Conservation (phyloP, 116 monocot genomes). For the Phalaenopsis hybrid region DNA sequence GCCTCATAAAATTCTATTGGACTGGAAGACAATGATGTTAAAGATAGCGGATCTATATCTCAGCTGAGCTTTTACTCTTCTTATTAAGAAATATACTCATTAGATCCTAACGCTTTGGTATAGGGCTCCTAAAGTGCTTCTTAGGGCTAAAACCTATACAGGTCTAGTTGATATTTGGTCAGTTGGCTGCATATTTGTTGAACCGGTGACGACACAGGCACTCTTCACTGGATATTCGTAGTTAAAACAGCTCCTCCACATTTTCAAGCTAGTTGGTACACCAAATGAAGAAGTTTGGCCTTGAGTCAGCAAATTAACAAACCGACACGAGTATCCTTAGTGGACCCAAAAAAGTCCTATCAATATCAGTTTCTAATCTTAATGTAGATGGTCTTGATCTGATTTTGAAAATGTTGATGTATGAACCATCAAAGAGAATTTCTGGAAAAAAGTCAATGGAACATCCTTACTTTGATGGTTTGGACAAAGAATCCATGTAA, state of each 20-base stretch:
- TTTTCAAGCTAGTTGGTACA: conserved; percentile 63
- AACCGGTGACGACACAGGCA: conserved; percentile 67
- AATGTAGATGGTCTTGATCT: not conserved
- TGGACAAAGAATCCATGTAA: conserved; percentile 42
- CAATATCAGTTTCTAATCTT: too few species aligned
- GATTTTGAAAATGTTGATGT: conserved; percentile 48
- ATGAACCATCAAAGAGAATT: conserved; percentile 71
- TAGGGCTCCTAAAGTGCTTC: conserved; percentile 90
- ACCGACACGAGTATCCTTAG: too few species aligned
- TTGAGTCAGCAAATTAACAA: too few species aligned
- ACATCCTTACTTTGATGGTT: conserved; percentile 77
- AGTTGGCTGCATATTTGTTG: conserved; percentile 96
- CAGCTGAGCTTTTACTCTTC: conserved; percentile 69
- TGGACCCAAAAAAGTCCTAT: not conserved
- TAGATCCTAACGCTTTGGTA: conserved; percentile 98
- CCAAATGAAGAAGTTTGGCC: too few species aligned
- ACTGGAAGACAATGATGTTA: conserved; percentile 73
- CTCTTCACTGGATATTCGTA: conserved; percentile 94
- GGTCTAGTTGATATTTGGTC: conserved; percentile 96
- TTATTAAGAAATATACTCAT: conserved; percentile 94
- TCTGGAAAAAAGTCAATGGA: conserved; percentile 82
- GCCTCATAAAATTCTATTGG: conserved; percentile 97
- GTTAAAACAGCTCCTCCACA: conserved; percentile 88
- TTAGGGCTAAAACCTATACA: conserved; percentile 71
- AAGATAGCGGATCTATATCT: conserved; percentile 95